phyloP scores from a whole-genome alignment of 768 basidiomycete species.

The Hebeloma cylindrosporum region DNA sequence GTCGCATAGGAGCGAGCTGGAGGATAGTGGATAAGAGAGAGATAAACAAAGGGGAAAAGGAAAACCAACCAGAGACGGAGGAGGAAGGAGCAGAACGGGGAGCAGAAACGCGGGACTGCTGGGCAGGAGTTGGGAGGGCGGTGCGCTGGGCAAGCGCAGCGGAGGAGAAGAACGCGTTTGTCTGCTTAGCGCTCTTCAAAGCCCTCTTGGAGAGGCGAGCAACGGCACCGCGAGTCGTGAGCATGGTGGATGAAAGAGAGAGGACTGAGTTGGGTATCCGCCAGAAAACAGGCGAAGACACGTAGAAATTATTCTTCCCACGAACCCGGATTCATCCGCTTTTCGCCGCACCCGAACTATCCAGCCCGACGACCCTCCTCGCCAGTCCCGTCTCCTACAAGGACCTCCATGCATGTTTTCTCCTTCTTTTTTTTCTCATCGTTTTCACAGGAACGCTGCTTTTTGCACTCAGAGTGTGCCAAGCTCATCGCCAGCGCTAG shows the following conservation, averaged over 20 bases:
- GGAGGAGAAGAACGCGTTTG: conserved; percentile 80
- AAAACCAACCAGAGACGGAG: conserved; percentile 43
- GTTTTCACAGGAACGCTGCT: not conserved
- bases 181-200: conserved; percentile 70
- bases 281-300: conserved; percentile 40
- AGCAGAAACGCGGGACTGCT: conserved; percentile 47
- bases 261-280: conserved; percentile 25
- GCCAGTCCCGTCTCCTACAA: too few relatives aligned
- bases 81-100: conserved; percentile 42
- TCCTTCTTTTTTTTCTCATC: too few relatives aligned
- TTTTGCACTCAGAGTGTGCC: conserved; percentile 5
- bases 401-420: not conserved
- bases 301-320: conserved; percentile 50
- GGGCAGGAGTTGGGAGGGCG: conserved; percentile 51
- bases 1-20: conserved; percentile 88
- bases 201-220: conserved; percentile 87
- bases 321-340: conserved; percentile 48
- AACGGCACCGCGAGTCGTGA: conserved; percentile 84
- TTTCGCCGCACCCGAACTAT: conserved; percentile 10
- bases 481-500: conserved; percentile 18
- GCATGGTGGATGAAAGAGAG: conserved; percentile 56
- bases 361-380: too few relatives aligned
- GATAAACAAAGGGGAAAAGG: conserved; percentile 16
- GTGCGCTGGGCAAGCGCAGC: conserved; percentile 58
- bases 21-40: conserved; percentile 23